Evolutionary conservation across 768 basidiomycete species (phyloP), one percentile per base, ranked within the genome.

Genomic region (Podaxis carcinomalis): DNA sequence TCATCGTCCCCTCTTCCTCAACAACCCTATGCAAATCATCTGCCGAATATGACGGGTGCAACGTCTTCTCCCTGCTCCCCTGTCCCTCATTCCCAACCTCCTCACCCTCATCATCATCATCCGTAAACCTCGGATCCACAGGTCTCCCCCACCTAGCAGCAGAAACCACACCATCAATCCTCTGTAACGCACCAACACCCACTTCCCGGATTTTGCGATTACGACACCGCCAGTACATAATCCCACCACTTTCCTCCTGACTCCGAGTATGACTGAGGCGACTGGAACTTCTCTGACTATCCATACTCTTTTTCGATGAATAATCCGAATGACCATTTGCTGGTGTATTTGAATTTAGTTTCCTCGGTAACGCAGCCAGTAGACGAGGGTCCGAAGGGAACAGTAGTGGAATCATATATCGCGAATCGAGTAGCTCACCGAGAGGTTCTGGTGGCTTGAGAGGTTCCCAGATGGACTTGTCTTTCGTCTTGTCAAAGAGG

Each of bases 391-490:
- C 87, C 19, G 87, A 85, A 5, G 95, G 95, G 52, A 97, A 86
- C 21, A 85, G 78, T 51, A 96, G 78, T 1, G 93, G 93, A 23
- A 98, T 82, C 94, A 98, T 98, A 71, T 90, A 85, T 64, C 95
- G 83, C 25, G 92, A 94, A 72, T 99, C 95, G 64, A 98, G 78
- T 25, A 98, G 75, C 71, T 99, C 97, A 32, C 95, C 95, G 1
- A 95, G 81, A 25, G 87, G 87, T 67, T 91, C 90, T 0, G 93
- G 89, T 19, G 92, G 83, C 56, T 82, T 83, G 0, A 84, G 78
- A 13, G 95, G 92, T 58, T 88, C 86, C 88, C 95, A 98, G 4
- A 81, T 72, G 0, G 86, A 83, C 46, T 85, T 82, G 37, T 87
- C 85, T 35, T 81, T 78, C 0, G 75, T 71, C 61, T 80, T 84